Evolutionary conservation across 257 asterid genomes (phyloP).

Genomic region (Haberlea rhodopensis): DNA sequence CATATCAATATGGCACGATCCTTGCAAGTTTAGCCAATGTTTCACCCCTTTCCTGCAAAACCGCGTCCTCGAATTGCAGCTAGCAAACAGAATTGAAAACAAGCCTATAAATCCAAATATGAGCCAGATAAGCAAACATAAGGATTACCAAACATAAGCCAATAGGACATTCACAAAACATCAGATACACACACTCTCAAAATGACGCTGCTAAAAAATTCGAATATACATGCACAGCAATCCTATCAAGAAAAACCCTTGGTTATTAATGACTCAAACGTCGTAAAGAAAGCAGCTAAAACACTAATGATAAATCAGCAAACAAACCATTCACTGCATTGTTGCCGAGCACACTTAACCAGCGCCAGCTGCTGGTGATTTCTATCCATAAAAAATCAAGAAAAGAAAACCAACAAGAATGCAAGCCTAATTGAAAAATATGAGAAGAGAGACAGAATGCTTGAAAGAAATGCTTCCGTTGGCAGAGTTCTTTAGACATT

Average conservation of each 20-base stretch:
- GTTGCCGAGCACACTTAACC: conserved; percentile 57
- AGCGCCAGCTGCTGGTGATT: conserved; percentile 56
- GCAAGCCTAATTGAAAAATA: conserved; percentile 34
- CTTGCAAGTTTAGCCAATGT: not conserved
- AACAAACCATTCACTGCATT: conserved; percentile 76
- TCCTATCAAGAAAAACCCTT: not conserved
- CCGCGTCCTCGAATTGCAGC: conserved; percentile 13
- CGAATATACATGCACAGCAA: not conserved
- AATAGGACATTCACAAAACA: not conserved
- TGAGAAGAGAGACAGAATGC: conserved; percentile 36
- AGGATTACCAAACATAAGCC: not conserved
- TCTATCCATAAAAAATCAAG: conserved; percentile 51
- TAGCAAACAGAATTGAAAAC: not conserved
- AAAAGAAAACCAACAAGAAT: conserved; percentile 33
- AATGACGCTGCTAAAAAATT: not conserved
- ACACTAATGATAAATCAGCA: not conserved
- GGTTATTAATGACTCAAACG: not conserved
- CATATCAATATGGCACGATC: too few species aligned
- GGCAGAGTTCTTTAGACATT: conserved; percentile 43
- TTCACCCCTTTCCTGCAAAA: not conserved
- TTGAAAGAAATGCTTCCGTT: conserved; percentile 37
- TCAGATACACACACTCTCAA: not conserved
- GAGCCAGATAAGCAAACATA: conserved; percentile 5
- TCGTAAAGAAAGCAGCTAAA: conserved; percentile 1
- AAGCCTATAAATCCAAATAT: conserved; percentile 3